Percentiles rank a stretch among this genome's conserved stretches.
Evolutionary conservation across 768 basidiomycete genomes (phyloP).

Genomic region (Xanthoconium purpureum): DNA sequence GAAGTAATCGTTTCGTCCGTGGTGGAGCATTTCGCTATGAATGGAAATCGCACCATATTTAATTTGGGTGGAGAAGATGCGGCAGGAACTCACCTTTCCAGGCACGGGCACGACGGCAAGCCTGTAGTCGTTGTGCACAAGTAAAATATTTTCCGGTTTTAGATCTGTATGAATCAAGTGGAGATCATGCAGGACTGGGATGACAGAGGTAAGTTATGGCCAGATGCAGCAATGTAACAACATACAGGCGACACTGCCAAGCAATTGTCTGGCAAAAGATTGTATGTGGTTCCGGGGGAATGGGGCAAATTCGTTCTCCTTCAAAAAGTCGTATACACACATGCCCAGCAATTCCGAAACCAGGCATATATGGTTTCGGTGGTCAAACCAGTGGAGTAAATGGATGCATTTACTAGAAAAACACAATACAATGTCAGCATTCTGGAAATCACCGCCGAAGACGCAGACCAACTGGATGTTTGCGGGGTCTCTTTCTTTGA

Average conservation of each 20-base stretch:
- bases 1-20: slow-evolving; percentile 73
- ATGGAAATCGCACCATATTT: slow-evolving; percentile 12
- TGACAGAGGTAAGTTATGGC: slow-evolving; percentile 1
- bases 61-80: neutral
- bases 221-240: slow-evolving; percentile 16
- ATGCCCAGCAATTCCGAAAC: slow-evolving; percentile 94
- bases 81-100: slow-evolving; percentile 52
- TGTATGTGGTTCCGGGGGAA: slow-evolving; percentile 97
- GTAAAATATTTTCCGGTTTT: slow-evolving; percentile 97
- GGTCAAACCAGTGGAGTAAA: slow-evolving; percentile 91
- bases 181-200: slow-evolving; percentile 82
- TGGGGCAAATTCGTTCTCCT: slow-evolving; percentile 94
- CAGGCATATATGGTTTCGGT: slow-evolving; percentile 94
- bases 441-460: slow-evolving; percentile 8
- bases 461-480: slow-evolving; percentile 74
- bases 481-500: slow-evolving; percentile 82
- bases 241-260: slow-evolving; percentile 93
- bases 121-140: slow-evolving; percentile 81
- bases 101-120: slow-evolving; percentile 56
- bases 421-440: slow-evolving; percentile 16
- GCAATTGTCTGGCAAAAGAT: slow-evolving; percentile 87
- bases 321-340: slow-evolving; percentile 98
- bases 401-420: slow-evolving; percentile 91
- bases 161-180: slow-evolving; percentile 96
- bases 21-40: slow-evolving; percentile 61